phyloP scores from a whole-genome alignment of 2,329 filamentous ascomycete genomes.

The Beauveria scarabaeidicola region DNA sequence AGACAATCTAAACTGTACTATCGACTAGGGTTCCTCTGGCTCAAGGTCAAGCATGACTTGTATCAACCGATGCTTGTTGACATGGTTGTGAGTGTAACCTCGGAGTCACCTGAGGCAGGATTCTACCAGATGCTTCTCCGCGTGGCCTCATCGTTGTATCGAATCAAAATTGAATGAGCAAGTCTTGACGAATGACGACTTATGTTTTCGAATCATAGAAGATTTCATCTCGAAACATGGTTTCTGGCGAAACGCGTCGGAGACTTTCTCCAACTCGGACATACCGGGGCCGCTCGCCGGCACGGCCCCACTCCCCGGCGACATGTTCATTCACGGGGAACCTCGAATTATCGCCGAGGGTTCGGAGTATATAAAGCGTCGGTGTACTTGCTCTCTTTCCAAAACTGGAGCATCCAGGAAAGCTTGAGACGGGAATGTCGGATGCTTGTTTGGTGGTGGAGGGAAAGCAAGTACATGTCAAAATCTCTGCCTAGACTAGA shows the following conservation, averaged over 20 bases:
- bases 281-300: background rate
- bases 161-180: background rate
- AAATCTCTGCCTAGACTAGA: background rate
- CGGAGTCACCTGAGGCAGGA: background rate
- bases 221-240: background rate
- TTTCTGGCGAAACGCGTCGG: background rate
- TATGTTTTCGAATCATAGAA: background rate
- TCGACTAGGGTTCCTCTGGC: no score
- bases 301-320: background rate
- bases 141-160: background rate
- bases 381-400: background rate
- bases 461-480: background rate
- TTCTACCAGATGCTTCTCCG: background rate
- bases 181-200: background rate
- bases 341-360: background rate
- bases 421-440: no score
- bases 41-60: no score
- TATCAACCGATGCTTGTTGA: no score
- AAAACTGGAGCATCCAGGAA: background rate
- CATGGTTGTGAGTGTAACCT: background rate
- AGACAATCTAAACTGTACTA: no score
- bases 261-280: background rate
- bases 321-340: background rate
- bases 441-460: no score
- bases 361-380: background rate